These are phyloP conservation scores for Iberis pinnata DNA, from an alignment of 345 rosid genomes.

Conservation along the genomic window DNA sequence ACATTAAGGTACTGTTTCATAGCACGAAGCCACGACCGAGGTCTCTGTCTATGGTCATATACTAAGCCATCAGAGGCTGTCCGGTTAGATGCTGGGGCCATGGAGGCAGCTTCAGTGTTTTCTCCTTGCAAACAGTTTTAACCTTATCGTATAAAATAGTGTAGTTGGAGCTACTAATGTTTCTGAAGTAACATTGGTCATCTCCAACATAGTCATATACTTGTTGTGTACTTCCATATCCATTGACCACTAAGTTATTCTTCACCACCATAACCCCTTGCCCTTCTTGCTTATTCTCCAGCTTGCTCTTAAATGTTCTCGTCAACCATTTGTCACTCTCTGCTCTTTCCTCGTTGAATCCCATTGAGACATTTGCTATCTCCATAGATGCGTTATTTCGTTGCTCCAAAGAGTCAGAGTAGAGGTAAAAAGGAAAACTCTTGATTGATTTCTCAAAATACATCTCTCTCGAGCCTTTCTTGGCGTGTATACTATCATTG, in stretches of 20 bases:
- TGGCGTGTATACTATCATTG: constrained; percentile 41
- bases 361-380: constrained; percentile 42
- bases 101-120: constrained; percentile 15
- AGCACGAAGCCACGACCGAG: no score
- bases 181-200: constrained; percentile 60
- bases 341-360: constrained; percentile 49
- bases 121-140: constrained; percentile 30
- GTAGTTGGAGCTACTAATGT: constrained; percentile 65
- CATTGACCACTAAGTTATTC: constrained; percentile 42
- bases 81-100: constrained; percentile 4
- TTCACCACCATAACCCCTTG: constrained; percentile 42
- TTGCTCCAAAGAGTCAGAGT: constrained; percentile 32
- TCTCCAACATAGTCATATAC: constrained; percentile 44
- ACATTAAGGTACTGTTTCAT: no score
- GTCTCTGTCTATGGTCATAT: constrained; percentile 3
- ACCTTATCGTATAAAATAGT: constrained; percentile 46
- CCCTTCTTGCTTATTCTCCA: constrained; percentile 50
- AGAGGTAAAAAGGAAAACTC: constrained; percentile 41
- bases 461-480: constrained; percentile 23
- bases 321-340: constrained; percentile 20
- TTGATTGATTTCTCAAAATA: constrained; percentile 35
- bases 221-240: constrained; percentile 47
- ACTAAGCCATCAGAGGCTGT: constrained; percentile 13
- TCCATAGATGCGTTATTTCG: constrained; percentile 31
- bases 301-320: constrained; percentile 27